Evolutionary conservation across 2,329 filamentous ascomycete genomes (phyloP).

Genomic region (Diaporthe humulicola): DNA sequence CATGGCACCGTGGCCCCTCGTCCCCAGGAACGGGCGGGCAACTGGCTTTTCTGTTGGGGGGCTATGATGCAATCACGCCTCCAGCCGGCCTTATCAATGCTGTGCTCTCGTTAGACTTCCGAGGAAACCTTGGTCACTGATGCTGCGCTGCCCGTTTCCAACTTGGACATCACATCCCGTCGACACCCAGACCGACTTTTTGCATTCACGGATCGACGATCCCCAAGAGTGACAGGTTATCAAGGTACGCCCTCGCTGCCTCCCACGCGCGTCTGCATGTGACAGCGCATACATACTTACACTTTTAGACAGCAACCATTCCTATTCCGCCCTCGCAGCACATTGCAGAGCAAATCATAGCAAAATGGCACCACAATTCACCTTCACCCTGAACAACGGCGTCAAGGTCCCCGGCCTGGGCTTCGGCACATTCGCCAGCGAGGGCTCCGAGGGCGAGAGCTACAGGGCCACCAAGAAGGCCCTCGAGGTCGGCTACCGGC

Average conservation of each 20-base stretch:
- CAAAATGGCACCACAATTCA: slow-evolving; percentile 42
- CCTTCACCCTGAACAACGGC: slow-evolving; percentile 62
- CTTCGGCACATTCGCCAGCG: slow-evolving; percentile 77
- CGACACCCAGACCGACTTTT: slow-evolving; percentile 37
- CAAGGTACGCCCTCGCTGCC: slow-evolving; percentile 17
- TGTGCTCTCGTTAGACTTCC: slow-evolving; percentile 32
- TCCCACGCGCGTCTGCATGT: slow-evolving; percentile 22
- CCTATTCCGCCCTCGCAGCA: background rate
- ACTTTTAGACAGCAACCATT: slow-evolving; percentile 6
- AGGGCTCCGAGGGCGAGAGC: slow-evolving; percentile 71
- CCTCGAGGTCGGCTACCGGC: slow-evolving; percentile 73
- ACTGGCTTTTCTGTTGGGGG: slow-evolving; percentile 19
- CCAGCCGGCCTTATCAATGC: slow-evolving; percentile 35
- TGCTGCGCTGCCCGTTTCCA: slow-evolving; percentile 2
- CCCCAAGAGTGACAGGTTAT: slow-evolving; percentile 35
- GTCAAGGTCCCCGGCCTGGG: slow-evolving; percentile 73
- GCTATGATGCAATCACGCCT: slow-evolving; percentile 37
- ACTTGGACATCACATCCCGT: slow-evolving; percentile 20
- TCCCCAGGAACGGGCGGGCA: slow-evolving; percentile 4
- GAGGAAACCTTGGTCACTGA: slow-evolving; percentile 1
- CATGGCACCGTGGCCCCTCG: background rate
- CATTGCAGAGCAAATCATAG: slow-evolving; percentile 32
- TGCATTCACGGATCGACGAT: slow-evolving; percentile 41
- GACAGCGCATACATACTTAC: slow-evolving; percentile 33
- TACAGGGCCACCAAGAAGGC: slow-evolving; percentile 75